phyloP scores from a whole-genome alignment of 106 monocot species.

The Narthecium ossifragum region DNA sequence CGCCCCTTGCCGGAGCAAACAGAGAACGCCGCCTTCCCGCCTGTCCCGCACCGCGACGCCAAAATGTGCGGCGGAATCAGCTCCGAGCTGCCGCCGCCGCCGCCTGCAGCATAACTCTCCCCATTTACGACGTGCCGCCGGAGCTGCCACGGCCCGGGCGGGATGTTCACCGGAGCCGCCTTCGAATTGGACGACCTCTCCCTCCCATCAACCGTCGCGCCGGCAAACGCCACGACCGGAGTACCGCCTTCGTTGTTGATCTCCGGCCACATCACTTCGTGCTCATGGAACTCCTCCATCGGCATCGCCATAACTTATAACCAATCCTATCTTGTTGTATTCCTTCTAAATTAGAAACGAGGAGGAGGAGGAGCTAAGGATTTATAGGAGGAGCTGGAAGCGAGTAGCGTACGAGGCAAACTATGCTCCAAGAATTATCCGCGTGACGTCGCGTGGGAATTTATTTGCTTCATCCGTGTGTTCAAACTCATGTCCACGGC shows the following conservation, averaged over 20 bases:
- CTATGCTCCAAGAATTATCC: too few relatives aligned
- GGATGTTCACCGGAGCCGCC: neutral
- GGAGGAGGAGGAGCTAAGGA: neutral
- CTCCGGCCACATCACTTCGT: slow-evolving; percentile 1
- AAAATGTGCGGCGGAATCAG: slow-evolving; percentile 37
- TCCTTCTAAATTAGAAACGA: neutral
- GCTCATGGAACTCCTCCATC: neutral
- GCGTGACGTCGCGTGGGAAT: too few relatives aligned
- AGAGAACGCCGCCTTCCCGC: slow-evolving; percentile 21
- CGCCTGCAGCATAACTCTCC: neutral
- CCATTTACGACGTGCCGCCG: neutral
- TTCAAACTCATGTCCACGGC: too few relatives aligned
- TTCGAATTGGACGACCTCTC: neutral
- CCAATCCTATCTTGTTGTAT: neutral
- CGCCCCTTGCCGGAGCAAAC: slow-evolving; percentile 37
- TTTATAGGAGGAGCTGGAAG: neutral
- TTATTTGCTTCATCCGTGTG: too few relatives aligned
- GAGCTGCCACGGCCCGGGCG: neutral
- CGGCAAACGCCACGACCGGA: neutral
- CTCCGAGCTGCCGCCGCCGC: neutral
- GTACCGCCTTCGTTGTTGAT: neutral
- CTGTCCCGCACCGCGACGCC: slow-evolving; percentile 14
- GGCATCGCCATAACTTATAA: too few relatives aligned
- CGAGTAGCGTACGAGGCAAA: too few relatives aligned
- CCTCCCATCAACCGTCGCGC: neutral